Percentiles rank a stretch among this genome's conserved stretches.
Conservation (phyloP, 208 protist genomes). For the Herpetomonas samuelpessoai region DNA sequence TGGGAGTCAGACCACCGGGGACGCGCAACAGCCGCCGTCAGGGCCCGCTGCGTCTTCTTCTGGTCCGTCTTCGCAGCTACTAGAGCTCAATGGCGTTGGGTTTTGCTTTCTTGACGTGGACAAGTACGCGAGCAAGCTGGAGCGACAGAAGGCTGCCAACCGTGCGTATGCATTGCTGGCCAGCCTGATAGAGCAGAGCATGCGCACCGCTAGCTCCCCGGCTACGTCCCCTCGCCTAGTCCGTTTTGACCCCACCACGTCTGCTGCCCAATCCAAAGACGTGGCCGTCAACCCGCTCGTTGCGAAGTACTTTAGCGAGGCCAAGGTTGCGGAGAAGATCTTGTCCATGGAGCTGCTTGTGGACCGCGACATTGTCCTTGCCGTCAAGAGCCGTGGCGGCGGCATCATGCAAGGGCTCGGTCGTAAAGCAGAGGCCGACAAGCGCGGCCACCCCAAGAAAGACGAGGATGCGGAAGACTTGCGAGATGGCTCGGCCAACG, state of each 20-base stretch:
- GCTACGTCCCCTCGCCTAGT: too few relatives aligned
- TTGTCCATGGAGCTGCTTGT: slow-evolving; percentile 19
- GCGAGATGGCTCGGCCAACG: neutral
- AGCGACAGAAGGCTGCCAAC: slow-evolving; percentile 48
- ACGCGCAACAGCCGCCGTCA: too few relatives aligned
- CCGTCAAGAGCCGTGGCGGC: slow-evolving; percentile 11
- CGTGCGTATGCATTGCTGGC: slow-evolving; percentile 37
- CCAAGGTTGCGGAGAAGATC: slow-evolving; percentile 5
- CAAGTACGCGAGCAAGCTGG: slow-evolving; percentile 31
- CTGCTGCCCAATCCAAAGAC: neutral
- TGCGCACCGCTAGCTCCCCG: too few relatives aligned
- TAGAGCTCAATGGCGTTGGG: slow-evolving; percentile 41
- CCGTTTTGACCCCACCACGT: too few relatives aligned
- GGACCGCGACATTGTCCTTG: slow-evolving; percentile 32
- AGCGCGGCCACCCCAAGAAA: slow-evolving; percentile 4
- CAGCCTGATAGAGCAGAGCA: too few relatives aligned
- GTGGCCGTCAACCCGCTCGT: neutral
- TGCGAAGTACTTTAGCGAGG: neutral
- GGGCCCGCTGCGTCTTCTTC: too few relatives aligned
- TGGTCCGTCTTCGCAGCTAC: too few relatives aligned
- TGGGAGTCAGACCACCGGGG: too few relatives aligned
- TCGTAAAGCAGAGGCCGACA: slow-evolving; percentile 12
- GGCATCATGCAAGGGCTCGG: slow-evolving; percentile 39
- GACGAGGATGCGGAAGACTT: slow-evolving; percentile 15
- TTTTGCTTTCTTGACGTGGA: slow-evolving; percentile 54